These are phyloP conservation scores for Sporothrix inflata DNA, from an alignment of 2,329 filamentous ascomycete species.

Conservation along the genomic window DNA sequence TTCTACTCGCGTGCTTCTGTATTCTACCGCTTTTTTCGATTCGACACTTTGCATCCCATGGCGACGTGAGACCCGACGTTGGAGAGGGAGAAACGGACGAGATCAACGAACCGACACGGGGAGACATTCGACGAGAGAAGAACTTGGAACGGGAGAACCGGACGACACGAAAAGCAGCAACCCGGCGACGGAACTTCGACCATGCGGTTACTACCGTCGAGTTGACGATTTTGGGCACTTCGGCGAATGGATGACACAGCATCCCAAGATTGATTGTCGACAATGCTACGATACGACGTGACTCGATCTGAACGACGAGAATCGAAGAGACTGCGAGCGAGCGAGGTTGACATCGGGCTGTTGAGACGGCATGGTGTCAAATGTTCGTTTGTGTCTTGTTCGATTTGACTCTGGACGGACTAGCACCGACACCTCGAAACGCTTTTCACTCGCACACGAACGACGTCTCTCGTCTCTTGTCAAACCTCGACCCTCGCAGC, in stretches of 20 bases:
- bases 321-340: too few species aligned
- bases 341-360: background rate
- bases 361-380: background rate
- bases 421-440: background rate
- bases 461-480: background rate
- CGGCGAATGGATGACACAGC: background rate
- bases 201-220: too few species aligned
- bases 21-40: constrained; percentile 25
- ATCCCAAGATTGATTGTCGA: background rate
- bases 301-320: background rate
- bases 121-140: background rate
- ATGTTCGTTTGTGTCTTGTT: background rate
- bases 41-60: background rate
- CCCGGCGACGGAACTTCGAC: too few species aligned
- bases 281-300: background rate
- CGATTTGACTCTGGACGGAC: background rate
- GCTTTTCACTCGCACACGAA: background rate
- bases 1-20: constrained; percentile 40
- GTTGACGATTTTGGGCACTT: background rate
- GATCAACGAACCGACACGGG: background rate
- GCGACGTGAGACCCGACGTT: background rate
- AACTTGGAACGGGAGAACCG: background rate
- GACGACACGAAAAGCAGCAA: background rate
- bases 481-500: background rate
- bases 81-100: background rate